A percentile compares a stretch with the other conserved stretches of the same genome.
phyloP scores from a whole-genome alignment of 495 filamentous ascomycete species.

The Penicillium desertorum region DNA sequence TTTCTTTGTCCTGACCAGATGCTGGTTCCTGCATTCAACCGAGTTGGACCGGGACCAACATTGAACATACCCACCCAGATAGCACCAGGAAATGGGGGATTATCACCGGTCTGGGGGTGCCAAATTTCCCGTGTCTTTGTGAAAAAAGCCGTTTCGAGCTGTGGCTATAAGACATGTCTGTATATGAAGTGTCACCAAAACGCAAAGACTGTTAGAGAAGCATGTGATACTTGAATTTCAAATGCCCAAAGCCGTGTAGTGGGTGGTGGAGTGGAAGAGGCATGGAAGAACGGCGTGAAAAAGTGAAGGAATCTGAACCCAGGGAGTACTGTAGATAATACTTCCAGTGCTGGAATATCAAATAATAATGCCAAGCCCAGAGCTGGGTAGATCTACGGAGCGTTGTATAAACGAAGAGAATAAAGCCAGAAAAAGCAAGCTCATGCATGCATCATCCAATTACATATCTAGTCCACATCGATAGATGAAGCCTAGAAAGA shows the following conservation, averaged over 20 bases:
- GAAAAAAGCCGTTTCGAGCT: neutral
- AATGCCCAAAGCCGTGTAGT: neutral
- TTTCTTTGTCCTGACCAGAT: neutral
- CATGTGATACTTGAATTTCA: neutral
- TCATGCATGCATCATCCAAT: neutral
- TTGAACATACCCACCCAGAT: too few species aligned
- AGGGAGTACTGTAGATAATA: neutral
- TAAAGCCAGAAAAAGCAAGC: slow-evolving; percentile 3
- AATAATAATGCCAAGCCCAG: neutral
- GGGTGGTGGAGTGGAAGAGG: neutral
- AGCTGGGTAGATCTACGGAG: neutral
- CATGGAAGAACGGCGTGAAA: neutral
- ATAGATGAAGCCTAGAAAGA: neutral
- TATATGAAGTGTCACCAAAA: neutral
- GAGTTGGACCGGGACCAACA: too few species aligned
- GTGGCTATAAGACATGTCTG: neutral
- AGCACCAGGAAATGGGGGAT: too few species aligned
- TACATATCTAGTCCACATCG: slow-evolving; percentile 1
- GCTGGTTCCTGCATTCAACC: too few species aligned
- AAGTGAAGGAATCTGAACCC: neutral
- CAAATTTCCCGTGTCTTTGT: neutral
- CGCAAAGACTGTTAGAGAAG: neutral
- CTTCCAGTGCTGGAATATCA: neutral
- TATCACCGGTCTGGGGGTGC: neutral
- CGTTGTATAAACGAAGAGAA: neutral